These are phyloP conservation scores for Mycena galopus DNA, from an alignment of 768 basidiomycete species.

Conservation along the genomic window DNA sequence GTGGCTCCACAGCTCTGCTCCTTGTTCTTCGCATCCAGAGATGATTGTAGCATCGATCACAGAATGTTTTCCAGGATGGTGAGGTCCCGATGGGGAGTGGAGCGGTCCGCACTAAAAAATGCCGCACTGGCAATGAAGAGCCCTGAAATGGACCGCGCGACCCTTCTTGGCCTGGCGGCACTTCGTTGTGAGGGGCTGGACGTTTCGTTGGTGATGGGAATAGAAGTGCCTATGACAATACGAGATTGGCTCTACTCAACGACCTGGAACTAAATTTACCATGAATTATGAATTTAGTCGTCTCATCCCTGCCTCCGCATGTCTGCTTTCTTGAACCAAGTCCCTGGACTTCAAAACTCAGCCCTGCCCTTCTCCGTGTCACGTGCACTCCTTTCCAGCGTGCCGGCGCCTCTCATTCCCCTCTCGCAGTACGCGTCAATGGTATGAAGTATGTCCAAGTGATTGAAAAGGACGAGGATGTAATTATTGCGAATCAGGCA, in stretches of 20 bases:
- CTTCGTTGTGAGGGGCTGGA: background rate
- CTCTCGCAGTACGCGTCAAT: too few species aligned
- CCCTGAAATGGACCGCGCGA: background rate
- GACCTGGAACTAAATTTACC: background rate
- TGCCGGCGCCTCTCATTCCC: too few species aligned
- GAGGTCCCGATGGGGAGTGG: background rate
- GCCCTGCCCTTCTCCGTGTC: too few species aligned
- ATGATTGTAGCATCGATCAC: background rate
- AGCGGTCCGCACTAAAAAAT: background rate
- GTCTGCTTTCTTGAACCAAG: too few species aligned
- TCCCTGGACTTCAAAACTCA: too few species aligned
- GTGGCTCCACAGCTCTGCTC: background rate
- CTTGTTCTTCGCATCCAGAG: background rate
- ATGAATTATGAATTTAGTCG: too few species aligned
- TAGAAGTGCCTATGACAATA: background rate
- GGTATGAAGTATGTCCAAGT: too few species aligned
- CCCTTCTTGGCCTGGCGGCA: background rate
- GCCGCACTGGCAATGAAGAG: background rate
- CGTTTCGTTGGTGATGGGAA: background rate
- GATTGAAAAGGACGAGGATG: too few species aligned
- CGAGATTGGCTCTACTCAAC: background rate
- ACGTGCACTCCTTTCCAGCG: too few species aligned
- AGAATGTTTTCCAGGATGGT: background rate
- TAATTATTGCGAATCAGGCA: too few species aligned
- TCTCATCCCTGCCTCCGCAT: too few species aligned